Evolutionary conservation across 2,329 filamentous ascomycete species (phyloP).

Genomic region (Aspergillus hiratsukae): DNA sequence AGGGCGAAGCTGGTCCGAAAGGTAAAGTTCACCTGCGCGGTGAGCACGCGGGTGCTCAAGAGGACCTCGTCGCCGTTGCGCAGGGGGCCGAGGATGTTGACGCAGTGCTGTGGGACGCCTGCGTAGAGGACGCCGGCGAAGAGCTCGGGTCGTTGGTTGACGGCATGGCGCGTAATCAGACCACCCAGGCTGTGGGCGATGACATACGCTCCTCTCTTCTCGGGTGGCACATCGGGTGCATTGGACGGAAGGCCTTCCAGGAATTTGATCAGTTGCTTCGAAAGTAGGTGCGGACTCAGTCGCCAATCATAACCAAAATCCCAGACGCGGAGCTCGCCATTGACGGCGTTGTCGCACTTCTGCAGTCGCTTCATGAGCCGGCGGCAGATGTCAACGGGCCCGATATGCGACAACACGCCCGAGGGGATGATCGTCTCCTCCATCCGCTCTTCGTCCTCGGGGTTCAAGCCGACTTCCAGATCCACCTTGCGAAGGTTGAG

Average conservation of each 20-base stretch:
- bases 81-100: slow-evolving; percentile 86
- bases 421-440: slow-evolving; percentile 76
- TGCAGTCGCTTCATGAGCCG: slow-evolving; percentile 74
- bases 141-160: slow-evolving; percentile 79
- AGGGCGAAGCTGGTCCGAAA: slow-evolving; percentile 81
- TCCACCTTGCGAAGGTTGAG: slow-evolving; percentile 89
- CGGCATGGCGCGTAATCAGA: slow-evolving; percentile 78
- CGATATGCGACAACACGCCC: slow-evolving; percentile 87
- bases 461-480: slow-evolving; percentile 76
- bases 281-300: slow-evolving; percentile 73
- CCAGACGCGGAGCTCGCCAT: slow-evolving; percentile 71
- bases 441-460: slow-evolving; percentile 79
- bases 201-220: slow-evolving; percentile 67
- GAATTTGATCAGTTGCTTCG: slow-evolving; percentile 66
- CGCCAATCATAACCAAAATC: slow-evolving; percentile 97
- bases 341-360: slow-evolving; percentile 67
- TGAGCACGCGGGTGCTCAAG: slow-evolving; percentile 82
- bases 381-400: slow-evolving; percentile 83
- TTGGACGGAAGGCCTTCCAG: slow-evolving; percentile 74
- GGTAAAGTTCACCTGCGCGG: slow-evolving; percentile 88
- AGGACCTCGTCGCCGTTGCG: slow-evolving; percentile 91
- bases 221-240: slow-evolving; percentile 47
- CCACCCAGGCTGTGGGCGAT: slow-evolving; percentile 84
- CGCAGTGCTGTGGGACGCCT: slow-evolving; percentile 76
- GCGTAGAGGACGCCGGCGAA: slow-evolving; percentile 84